Evolutionary conservation across 2,329 filamentous ascomycete genomes (phyloP).

Genomic region (Didymella pomorum): DNA sequence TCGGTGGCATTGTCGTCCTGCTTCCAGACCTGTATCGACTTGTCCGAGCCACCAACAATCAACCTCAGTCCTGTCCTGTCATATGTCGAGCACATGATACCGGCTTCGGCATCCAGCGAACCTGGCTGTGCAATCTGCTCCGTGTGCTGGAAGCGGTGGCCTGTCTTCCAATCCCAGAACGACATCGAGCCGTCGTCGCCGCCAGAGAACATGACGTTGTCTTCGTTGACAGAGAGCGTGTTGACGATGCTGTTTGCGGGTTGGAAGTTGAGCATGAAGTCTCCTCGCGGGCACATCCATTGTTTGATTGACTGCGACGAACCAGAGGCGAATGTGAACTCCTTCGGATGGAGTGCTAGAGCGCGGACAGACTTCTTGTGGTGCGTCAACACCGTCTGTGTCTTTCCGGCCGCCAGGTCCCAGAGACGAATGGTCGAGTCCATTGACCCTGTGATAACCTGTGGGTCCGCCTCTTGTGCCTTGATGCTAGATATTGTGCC

Average conservation of each 20-base stretch:
- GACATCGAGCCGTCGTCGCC: slow-evolving; percentile 95
- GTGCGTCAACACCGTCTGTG: slow-evolving; percentile 94
- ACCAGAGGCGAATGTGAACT: slow-evolving; percentile 95
- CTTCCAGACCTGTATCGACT: slow-evolving; percentile 94
- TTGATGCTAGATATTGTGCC: slow-evolving; percentile 87
- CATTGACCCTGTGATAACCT: slow-evolving; percentile 91
- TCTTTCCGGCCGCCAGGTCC: slow-evolving; percentile 95
- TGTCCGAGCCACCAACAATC: slow-evolving; percentile 95
- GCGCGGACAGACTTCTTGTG: slow-evolving; percentile 97
- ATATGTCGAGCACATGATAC: slow-evolving; percentile 93
- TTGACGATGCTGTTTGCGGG: slow-evolving; percentile 98
- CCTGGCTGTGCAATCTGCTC: slow-evolving; percentile 95
- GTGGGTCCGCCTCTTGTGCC: slow-evolving; percentile 95
- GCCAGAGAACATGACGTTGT: slow-evolving; percentile 93
- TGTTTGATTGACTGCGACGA: slow-evolving; percentile 97
- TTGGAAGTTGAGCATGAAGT: slow-evolving; percentile 99
- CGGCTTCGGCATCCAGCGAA: slow-evolving; percentile 90
- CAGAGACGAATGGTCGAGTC: slow-evolving; percentile 74
- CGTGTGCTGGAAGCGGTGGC: slow-evolving; percentile 86
- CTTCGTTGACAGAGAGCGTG: slow-evolving; percentile 88
- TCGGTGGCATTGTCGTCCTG: slow-evolving; percentile 89
- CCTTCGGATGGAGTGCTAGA: slow-evolving; percentile 82
- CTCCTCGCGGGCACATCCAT: slow-evolving; percentile 97
- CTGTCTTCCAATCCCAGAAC: slow-evolving; percentile 99
- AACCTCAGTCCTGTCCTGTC: slow-evolving; percentile 87